phyloP scores from a whole-genome alignment of 371 early-diverging fungal species.

The Rhizopus delemar region DNA sequence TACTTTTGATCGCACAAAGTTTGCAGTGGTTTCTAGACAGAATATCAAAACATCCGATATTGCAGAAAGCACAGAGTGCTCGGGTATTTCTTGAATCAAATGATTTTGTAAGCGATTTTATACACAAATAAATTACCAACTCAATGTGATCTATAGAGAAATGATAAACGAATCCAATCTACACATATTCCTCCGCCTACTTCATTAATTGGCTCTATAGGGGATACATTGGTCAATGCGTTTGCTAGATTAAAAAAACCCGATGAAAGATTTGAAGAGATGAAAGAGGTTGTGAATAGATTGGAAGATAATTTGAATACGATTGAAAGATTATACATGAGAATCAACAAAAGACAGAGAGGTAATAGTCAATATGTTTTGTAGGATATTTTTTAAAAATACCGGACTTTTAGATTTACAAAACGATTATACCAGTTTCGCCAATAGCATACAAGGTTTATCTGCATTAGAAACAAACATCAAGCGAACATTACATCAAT shows the following conservation, averaged over 20 bases:
- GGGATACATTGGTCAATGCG: slow-evolving; percentile 85
- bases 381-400: not conserved
- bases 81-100: slow-evolving; percentile 78
- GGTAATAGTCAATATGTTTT: slow-evolving; percentile 15
- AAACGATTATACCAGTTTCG: slow-evolving; percentile 76
- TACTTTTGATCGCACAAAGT: slow-evolving; percentile 27
- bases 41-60: slow-evolving; percentile 80
- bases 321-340: slow-evolving; percentile 75
- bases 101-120: slow-evolving; percentile 62
- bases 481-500: slow-evolving; percentile 69
- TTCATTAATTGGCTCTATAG: slow-evolving; percentile 40
- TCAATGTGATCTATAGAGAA: slow-evolving; percentile 28
- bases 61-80: slow-evolving; percentile 70
- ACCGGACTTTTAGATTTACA: slow-evolving; percentile 63
- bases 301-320: slow-evolving; percentile 82
- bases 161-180: slow-evolving; percentile 39
- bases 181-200: slow-evolving; percentile 29
- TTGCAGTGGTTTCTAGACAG: slow-evolving; percentile 83
- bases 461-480: slow-evolving; percentile 85
- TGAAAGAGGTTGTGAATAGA: slow-evolving; percentile 78
- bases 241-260: slow-evolving; percentile 88
- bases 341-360: slow-evolving; percentile 75
- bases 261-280: slow-evolving; percentile 82
- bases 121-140: not conserved
- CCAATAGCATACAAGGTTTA: slow-evolving; percentile 70